Base-by-base conservation (phyloP, 345 rosid genomes). In the Draba incana region DNA sequence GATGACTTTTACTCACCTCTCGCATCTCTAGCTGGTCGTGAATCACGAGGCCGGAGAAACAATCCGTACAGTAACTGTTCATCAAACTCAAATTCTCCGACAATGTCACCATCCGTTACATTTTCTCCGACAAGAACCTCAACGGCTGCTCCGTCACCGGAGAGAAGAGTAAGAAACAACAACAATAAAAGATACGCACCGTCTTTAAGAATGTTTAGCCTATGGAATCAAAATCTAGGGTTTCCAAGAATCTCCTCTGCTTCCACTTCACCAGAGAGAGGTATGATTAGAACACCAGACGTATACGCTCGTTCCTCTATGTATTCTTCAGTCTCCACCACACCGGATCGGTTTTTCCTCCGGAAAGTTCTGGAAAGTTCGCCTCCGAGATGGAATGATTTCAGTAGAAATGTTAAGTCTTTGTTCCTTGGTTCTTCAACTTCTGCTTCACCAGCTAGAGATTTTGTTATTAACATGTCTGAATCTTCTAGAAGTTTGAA, bases 1-100 rank as follows among this genome's bases (percentile, higher is more conserved):
- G 72, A 67, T 5, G 93, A 84, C 82, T 95, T 92, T 62, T 95
- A 88, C 78, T 95, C 99, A 3, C 99, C 98, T 49, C 82, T 92
- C 62, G 88, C 82, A 11, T 92, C 98, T 31, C 60, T 42, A 46
- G 88, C 83, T 27, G 80, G 83, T n/a, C 82, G 79, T 82, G 90
- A 74, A 82, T 72, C 41, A 86, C 92, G 24, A 48, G 39, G 15
- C 11, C 59, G 1, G 57, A 67, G 77, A 64, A 83, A 61, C 39
- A 80, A 72, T 10, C 84, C 70, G 20, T 83, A 87, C 51, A 86
- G 85, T 63, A 69, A 78, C 13, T 75, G 76, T 11, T 87, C 89
- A 52, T 87, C 97, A 4, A 63, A 76, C 51, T 86, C 96, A 1
- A 79, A 72, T 38, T 89, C 96, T 49, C 96, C 89, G 8, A 78